Conservation (phyloP, 768 basidiomycete species). For the Agrocybe praecox region DNA sequence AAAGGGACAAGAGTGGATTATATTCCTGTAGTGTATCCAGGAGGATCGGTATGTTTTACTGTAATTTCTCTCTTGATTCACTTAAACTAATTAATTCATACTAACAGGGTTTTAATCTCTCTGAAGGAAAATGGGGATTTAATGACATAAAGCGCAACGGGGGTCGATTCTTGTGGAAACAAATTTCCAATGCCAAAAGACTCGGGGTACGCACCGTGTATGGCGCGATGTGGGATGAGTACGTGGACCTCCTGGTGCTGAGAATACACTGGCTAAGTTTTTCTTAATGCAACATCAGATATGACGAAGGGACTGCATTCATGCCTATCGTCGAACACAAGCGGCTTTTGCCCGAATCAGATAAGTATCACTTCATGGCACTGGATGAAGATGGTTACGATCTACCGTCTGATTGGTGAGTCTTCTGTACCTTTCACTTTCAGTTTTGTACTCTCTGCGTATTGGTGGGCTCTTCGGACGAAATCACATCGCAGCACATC, state of each 20-base stretch:
- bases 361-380: constrained; percentile 63
- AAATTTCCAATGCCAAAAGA: constrained; percentile 68
- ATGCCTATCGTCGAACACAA: constrained; percentile 71
- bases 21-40: constrained; percentile 82
- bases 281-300: constrained; percentile 46
- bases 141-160: constrained; percentile 75
- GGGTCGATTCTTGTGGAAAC: constrained; percentile 79
- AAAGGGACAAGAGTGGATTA: constrained; percentile 65
- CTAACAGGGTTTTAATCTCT: constrained; percentile 67
- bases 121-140: constrained; percentile 69
- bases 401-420: constrained; percentile 79
- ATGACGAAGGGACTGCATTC: constrained; percentile 84
- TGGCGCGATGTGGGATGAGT: constrained; percentile 91
- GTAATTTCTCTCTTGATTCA: background rate
- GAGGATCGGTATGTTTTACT: constrained; percentile 68
- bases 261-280: constrained; percentile 2
- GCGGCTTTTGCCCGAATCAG: constrained; percentile 60
- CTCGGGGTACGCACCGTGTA: constrained; percentile 70
- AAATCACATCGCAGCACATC: constrained; percentile 1
- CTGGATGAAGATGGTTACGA: constrained; percentile 80
- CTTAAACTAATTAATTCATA: constrained; percentile 8
- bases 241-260: constrained; percentile 20
- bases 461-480: background rate
- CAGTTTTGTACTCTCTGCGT: too few species aligned
- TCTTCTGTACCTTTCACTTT: constrained; percentile 11